Percentiles rank a stretch among this genome's conserved stretches.
Conservation (phyloP, 106 monocot species). For the Dendrobium chrysotoxum region DNA sequence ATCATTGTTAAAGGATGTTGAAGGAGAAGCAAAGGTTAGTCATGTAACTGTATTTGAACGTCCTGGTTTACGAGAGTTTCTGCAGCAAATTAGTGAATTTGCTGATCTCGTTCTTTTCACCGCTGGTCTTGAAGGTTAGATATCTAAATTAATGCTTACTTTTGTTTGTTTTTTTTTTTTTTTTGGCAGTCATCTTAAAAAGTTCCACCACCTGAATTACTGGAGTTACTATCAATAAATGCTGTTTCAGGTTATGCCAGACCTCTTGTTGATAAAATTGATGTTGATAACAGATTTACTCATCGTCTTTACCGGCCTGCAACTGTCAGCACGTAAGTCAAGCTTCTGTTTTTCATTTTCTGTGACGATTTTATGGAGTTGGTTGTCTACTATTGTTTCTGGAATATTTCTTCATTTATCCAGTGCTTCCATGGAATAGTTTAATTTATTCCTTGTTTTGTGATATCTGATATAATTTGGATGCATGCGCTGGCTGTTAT, state of each 20-base stretch:
- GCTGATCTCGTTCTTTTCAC: conserved; percentile 48
- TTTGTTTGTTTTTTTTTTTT: not conserved
- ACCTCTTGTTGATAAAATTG: conserved; percentile 55
- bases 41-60: conserved; percentile 54
- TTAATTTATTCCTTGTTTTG: not conserved
- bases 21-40: conserved; percentile 41
- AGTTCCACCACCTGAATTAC: not conserved
- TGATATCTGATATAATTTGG: not conserved
- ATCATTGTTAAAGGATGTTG: conserved; percentile 27
- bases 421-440: not conserved
- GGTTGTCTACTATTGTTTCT: not conserved
- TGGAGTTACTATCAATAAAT: not conserved
- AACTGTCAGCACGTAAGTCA: conserved; percentile 45
- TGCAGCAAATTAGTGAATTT: conserved; percentile 39
- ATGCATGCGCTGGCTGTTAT: not conserved
- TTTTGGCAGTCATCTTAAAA: not conserved
- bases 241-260: conserved; percentile 51
- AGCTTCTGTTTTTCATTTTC: not conserved
- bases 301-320: conserved; percentile 52
- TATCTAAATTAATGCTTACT: not conserved
- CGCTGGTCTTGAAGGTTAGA: conserved; percentile 56
- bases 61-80: conserved; percentile 45
- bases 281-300: conserved; percentile 34
- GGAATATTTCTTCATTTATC: not conserved
- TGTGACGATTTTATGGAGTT: not conserved